Evolutionary conservation across 2,329 filamentous ascomycete species (phyloP), one percentile per base, ranked within the genome.

Genomic region (Trichoderma sp.): DNA sequence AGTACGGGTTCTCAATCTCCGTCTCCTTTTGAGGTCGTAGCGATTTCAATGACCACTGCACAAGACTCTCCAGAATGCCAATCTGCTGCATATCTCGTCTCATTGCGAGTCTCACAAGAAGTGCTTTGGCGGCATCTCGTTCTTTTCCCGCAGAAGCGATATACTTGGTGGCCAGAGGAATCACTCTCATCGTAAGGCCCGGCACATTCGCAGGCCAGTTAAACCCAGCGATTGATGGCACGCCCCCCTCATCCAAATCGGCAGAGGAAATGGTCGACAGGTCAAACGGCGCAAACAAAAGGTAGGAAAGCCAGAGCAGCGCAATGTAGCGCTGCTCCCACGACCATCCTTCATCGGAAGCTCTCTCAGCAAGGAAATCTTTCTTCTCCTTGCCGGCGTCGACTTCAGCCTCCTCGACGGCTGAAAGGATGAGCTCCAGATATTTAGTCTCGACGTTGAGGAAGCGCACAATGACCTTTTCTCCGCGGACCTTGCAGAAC

Each of bases 311-410:
- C 95, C 95, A 99, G 10, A 97, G 83, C 5, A 98, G 82, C 52
- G 94, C 88, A 19, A 97, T 83, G 75, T 97, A 98, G 64, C 92
- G 86, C 78, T 97, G 92, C 76, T 97, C 90, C 95, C 95, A 99
- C 1, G 84, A 84, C 84, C 91, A 88, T 27, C 73, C 67, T 6
- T 73, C 72, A 0, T 68, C 59, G 1, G 56, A 10, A 10, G 37
- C 13, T 10, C 34, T 10, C 3, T 27, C 63, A 22, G 60, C 12
- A 22, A 19, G 19, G 35, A 37, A 22, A 17, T 56, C 29, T 22
- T 56, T 29, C 29, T 42, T 45, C n/a, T 48, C 59, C 22, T 63
- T 27, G 42, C 19, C 32, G 8, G 57, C 12, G 15, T 34, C 25
- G 5, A 5, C 71, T 71, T 86, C 84, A 1, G 83, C 80, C 22